Conservation (phyloP, 2,329 filamentous ascomycete genomes). For the Fusarium poae region DNA sequence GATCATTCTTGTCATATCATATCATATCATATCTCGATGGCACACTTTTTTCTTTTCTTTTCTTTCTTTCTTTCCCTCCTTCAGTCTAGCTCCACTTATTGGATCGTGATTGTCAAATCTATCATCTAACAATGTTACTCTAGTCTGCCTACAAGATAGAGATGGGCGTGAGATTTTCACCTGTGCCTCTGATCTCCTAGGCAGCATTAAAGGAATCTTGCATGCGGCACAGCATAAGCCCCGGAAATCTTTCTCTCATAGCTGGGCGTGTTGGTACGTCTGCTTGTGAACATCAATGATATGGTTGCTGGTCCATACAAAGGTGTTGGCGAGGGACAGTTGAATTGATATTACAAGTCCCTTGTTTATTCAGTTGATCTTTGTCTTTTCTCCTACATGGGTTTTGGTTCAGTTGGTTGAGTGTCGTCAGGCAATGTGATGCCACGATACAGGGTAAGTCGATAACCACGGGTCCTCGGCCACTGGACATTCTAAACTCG, state of each 20-base stretch:
- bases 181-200: neutral
- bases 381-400: neutral
- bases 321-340: neutral
- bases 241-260: neutral
- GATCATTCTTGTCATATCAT: slow-evolving; percentile 19
- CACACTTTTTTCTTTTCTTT: neutral
- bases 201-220: neutral
- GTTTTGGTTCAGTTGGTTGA: neutral
- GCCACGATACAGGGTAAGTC: neutral
- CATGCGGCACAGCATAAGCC: neutral
- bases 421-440: neutral
- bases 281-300: neutral
- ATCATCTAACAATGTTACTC: neutral
- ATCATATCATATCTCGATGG: slow-evolving; percentile 5
- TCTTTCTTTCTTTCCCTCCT: neutral
- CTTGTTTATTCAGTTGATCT: neutral
- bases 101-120: slow-evolving; percentile 3
- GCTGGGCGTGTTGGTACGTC: neutral
- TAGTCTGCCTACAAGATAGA: neutral
- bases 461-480: neutral
- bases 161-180: neutral
- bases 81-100: slow-evolving; percentile 1
- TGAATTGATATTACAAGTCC: neutral
- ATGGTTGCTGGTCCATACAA: neutral
- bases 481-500: neutral